Conservation (phyloP, 2,329 filamentous ascomycete genomes). For the Hawksworthiomyces lignivorus region DNA sequence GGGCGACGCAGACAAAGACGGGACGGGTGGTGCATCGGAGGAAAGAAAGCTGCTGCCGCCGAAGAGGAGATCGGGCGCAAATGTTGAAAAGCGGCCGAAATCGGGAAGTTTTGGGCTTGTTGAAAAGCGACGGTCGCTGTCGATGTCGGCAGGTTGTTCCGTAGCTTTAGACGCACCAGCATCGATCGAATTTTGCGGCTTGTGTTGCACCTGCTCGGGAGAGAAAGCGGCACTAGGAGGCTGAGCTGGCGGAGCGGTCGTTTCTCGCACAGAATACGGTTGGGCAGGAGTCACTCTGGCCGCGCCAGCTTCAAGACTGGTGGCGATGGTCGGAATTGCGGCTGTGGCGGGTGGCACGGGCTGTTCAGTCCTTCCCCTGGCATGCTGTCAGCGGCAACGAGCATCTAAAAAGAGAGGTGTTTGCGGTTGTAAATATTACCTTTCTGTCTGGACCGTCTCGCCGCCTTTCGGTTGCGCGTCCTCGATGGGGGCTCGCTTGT, state of each 20-base stretch:
- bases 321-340: too few species aligned
- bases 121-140: constrained; percentile 29
- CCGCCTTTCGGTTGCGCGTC: neutral
- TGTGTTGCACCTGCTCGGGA: constrained; percentile 3
- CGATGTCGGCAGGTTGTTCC: neutral
- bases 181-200: constrained; percentile 3
- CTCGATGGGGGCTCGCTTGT: constrained; percentile 47
- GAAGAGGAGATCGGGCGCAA: constrained; percentile 52
- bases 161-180: neutral
- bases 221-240: too few species aligned
- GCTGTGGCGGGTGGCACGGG: neutral
- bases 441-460: too few species aligned
- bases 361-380: constrained; percentile 4
- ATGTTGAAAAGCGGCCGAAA: constrained; percentile 50
- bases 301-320: too few species aligned
- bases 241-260: too few species aligned
- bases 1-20: constrained; percentile 12
- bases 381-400: too few species aligned
- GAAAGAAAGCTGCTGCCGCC: constrained; percentile 19
- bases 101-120: constrained; percentile 52
- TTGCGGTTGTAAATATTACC: too few species aligned
- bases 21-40: constrained; percentile 20
- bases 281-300: too few species aligned
- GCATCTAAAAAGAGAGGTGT: too few species aligned
- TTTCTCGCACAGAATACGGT: too few species aligned